These are phyloP conservation scores for Hypholoma fasciculare DNA, from an alignment of 768 basidiomycete genomes.

Conservation along the genomic window DNA sequence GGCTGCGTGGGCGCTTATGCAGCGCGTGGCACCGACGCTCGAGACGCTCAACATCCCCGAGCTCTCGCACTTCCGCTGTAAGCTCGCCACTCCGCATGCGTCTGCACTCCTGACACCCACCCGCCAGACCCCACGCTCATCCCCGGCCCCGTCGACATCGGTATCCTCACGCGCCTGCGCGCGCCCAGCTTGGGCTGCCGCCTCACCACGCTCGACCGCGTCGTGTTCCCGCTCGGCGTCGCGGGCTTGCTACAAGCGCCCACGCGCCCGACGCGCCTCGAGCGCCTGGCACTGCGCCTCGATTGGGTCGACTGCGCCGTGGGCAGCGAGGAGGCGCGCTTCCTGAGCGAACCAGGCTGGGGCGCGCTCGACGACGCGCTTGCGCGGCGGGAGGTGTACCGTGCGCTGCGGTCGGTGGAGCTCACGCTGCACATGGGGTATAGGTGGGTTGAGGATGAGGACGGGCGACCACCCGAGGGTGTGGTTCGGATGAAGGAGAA, in stretches of 20 bases:
- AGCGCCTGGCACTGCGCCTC: conserved; percentile 1
- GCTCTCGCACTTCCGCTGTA: conserved; percentile 11
- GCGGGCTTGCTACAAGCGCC: conserved; percentile 1
- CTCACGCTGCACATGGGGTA: conserved; percentile 9
- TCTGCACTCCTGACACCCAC: not conserved
- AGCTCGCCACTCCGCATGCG: not conserved
- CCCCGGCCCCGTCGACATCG: conserved; percentile 9
- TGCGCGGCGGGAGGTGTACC: not conserved
- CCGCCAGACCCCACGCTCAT: conserved; percentile 2
- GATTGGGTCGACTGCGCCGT: conserved; percentile 11
- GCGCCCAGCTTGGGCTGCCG: not conserved
- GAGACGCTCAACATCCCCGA: conserved; percentile 8
- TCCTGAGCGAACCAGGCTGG: conserved; percentile 2
- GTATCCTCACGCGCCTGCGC: not conserved
- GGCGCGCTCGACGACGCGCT: not conserved
- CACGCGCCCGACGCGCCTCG: not conserved
- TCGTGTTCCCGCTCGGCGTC: conserved; percentile 9
- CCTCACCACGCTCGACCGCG: conserved; percentile 5
- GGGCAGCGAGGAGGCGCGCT: conserved; percentile 4
- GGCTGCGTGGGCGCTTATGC: conserved; percentile 7
- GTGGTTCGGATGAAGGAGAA: conserved; percentile 1
- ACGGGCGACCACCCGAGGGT: not conserved
- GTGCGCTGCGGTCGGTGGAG: not conserved
- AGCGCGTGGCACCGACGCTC: conserved; percentile 2
- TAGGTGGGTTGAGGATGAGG: conserved; percentile 1